These are phyloP conservation scores for Arthrinium puccinioides DNA, from an alignment of 2,329 filamentous ascomycete species.

Conservation along the genomic window DNA sequence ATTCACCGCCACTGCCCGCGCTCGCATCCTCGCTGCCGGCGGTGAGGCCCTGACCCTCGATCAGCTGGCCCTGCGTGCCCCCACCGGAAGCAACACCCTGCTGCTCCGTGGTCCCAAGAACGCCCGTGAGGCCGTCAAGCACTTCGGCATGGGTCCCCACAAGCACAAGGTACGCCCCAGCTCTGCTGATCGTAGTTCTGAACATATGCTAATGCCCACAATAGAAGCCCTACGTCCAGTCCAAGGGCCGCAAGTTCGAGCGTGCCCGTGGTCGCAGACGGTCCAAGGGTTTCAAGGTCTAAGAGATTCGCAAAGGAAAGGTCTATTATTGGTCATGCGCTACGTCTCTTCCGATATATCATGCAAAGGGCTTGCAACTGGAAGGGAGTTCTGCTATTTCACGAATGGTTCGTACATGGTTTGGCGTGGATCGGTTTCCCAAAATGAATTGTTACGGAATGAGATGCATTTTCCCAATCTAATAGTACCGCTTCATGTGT, in stretches of 20 bases:
- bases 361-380: constrained; percentile 15
- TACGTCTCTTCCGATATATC: constrained; percentile 23
- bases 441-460: constrained; percentile 27
- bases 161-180: constrained; percentile 70
- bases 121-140: constrained; percentile 93
- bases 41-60: constrained; percentile 94
- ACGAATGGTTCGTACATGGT: constrained; percentile 28
- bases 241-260: constrained; percentile 99
- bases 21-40: constrained; percentile 86
- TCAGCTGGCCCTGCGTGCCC: constrained; percentile 90
- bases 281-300: constrained; percentile 99
- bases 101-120: constrained; percentile 98
- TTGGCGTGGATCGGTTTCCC: constrained; percentile 40
- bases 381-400: constrained; percentile 20
- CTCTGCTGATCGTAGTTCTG: not conserved
- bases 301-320: constrained; percentile 40
- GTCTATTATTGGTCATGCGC: constrained; percentile 20
- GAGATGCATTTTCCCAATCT: constrained; percentile 20
- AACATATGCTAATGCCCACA: constrained; percentile 28
- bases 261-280: constrained; percentile 96
- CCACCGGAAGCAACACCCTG: constrained; percentile 94
- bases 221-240: constrained; percentile 92
- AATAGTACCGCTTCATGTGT: too few species aligned
- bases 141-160: constrained; percentile 98
- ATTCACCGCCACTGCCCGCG: constrained; percentile 93